These are phyloP conservation scores for Phytophthora litchii DNA, from an alignment of 352 stramenopile species.

Conservation along the genomic window DNA sequence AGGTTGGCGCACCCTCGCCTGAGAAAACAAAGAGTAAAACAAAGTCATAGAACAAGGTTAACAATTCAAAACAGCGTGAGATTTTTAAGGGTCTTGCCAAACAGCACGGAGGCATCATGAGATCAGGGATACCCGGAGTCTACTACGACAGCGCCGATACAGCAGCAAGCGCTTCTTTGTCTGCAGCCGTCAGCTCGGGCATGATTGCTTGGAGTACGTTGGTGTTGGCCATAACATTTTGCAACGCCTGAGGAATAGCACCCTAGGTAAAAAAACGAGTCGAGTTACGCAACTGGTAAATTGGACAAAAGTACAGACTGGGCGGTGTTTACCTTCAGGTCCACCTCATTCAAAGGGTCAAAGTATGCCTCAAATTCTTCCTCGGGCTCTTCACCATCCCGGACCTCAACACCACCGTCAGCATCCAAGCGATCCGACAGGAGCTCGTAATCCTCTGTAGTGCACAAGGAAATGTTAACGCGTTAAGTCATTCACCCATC, in stretches of 20 bases:
- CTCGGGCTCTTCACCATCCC: constrained; percentile 60
- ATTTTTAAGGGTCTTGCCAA: constrained; percentile 18
- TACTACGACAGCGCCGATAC: constrained; percentile 55
- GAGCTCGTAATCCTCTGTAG: constrained; percentile 66
- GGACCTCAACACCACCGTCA: constrained; percentile 34
- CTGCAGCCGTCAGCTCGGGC: constrained; percentile 65
- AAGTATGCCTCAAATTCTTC: constrained; percentile 85
- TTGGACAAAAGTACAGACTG: no score
- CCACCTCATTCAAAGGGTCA: constrained; percentile 78
- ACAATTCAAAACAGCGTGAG: constrained; percentile 27
- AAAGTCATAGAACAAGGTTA: constrained; percentile 18
- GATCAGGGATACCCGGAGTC: constrained; percentile 6
- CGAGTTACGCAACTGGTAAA: constrained; percentile 5
- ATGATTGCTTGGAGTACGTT: constrained; percentile 67
- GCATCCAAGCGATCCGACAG: constrained; percentile 70
- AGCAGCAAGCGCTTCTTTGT: constrained; percentile 68
- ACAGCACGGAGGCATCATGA: constrained; percentile 9
- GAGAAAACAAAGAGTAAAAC: constrained; percentile 28
- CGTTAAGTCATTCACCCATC: not conserved
- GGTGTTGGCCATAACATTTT: constrained; percentile 52
- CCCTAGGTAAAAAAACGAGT: constrained; percentile 33
- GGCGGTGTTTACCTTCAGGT: constrained; percentile 75
- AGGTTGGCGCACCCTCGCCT: constrained; percentile 42
- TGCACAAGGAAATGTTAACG: constrained; percentile 22
- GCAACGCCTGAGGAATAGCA: constrained; percentile 64